Conservation (phyloP, 768 basidiomycete genomes). For the Boletus rubroflammeus region DNA sequence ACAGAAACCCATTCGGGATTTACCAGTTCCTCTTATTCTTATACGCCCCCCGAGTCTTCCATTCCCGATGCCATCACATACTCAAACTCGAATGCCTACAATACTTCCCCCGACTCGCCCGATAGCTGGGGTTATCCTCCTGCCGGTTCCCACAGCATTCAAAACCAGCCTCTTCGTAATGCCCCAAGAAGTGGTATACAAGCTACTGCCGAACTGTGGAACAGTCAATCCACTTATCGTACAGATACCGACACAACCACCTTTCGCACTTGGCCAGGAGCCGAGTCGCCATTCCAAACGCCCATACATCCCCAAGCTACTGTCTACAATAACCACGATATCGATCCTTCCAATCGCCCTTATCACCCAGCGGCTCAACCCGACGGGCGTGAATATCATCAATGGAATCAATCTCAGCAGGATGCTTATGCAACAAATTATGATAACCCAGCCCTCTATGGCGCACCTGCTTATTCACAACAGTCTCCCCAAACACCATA, state of each 20-base stretch:
- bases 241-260: slow-evolving; percentile 32
- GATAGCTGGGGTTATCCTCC: slow-evolving; percentile 56
- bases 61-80: slow-evolving; percentile 41
- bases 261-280: slow-evolving; percentile 51
- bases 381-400: slow-evolving; percentile 37
- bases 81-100: slow-evolving; percentile 40
- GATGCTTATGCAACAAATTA: slow-evolving; percentile 25
- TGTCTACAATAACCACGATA: slow-evolving; percentile 28
- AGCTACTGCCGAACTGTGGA: slow-evolving; percentile 22
- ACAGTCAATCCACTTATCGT: slow-evolving; percentile 23
- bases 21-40: slow-evolving; percentile 41
- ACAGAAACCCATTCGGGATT: slow-evolving; percentile 36
- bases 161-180: slow-evolving; percentile 48
- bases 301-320: slow-evolving; percentile 22
- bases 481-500: slow-evolving; percentile 30
- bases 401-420: slow-evolving; percentile 28
- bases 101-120: slow-evolving; percentile 41
- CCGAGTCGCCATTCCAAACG: slow-evolving; percentile 37
- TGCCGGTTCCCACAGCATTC: slow-evolving; percentile 35
- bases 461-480: slow-evolving; percentile 26
- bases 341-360: slow-evolving; percentile 40
- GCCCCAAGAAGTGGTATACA: slow-evolving; percentile 24
- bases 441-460: slow-evolving; percentile 23
- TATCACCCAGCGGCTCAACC: slow-evolving; percentile 33
- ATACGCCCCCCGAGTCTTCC: slow-evolving; percentile 40